A percentile compares a stretch with the other conserved stretches of the same genome.
Conservation (phyloP, 768 basidiomycete genomes). For the Boletus sp. region DNA sequence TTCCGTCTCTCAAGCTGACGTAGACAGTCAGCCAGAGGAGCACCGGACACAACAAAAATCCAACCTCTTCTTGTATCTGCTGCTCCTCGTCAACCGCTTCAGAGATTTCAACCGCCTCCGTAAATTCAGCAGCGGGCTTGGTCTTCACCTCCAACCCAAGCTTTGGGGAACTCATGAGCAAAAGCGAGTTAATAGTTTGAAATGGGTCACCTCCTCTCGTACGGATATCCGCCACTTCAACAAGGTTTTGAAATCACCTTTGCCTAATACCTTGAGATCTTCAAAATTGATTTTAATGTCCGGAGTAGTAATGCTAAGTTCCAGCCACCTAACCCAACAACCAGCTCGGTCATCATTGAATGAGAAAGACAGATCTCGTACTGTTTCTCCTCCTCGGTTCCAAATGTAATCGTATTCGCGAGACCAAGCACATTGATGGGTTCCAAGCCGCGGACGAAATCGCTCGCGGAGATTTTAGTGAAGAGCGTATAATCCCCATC, state of each 20-base stretch:
- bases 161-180: slow-evolving; percentile 35
- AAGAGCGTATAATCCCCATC: slow-evolving; percentile 93
- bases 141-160: slow-evolving; percentile 81
- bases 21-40: slow-evolving; percentile 5
- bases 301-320: slow-evolving; percentile 62
- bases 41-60: not conserved
- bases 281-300: slow-evolving; percentile 83
- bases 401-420: slow-evolving; percentile 74
- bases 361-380: slow-evolving; percentile 32
- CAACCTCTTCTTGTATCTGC: slow-evolving; percentile 84
- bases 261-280: slow-evolving; percentile 95
- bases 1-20: slow-evolving; percentile 79
- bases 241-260: slow-evolving; percentile 92
- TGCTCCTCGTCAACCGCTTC: slow-evolving; percentile 84
- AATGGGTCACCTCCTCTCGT: slow-evolving; percentile 70
- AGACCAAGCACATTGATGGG: slow-evolving; percentile 77
- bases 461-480: slow-evolving; percentile 61
- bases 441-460: slow-evolving; percentile 69
- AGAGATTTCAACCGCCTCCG: slow-evolving; percentile 63
- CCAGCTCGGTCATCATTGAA: slow-evolving; percentile 3
- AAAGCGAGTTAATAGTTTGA: not conserved
- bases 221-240: slow-evolving; percentile 88
- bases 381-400: slow-evolving; percentile 82
- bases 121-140: slow-evolving; percentile 68
- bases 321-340: slow-evolving; percentile 58